Evolutionary conservation across 2,329 filamentous ascomycete species (phyloP), one percentile per base, ranked within the genome.

Genomic region (Colletotrichum plurivorum): DNA sequence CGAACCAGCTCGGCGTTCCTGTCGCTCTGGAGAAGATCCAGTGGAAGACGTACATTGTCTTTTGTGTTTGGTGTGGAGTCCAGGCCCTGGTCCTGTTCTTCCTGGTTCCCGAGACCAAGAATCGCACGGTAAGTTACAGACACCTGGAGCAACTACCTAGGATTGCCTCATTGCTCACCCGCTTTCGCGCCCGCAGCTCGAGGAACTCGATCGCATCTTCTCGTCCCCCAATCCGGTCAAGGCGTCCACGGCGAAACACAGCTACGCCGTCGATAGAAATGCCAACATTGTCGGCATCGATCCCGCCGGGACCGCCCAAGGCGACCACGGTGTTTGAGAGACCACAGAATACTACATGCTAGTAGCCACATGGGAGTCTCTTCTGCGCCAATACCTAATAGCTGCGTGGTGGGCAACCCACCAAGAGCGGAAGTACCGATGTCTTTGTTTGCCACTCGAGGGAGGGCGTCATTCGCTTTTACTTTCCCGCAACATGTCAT

Each of bases 1-100:
- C 86, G 61, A 85, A 82, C 71, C 81, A 84, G 75, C 84, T 83
- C 64, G 83, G 78, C 59, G 82, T 81, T 49, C 84, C 84, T 0
- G 82, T 87, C 2, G 80, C 84, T 2, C 78, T 88, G 46, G 78
- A 83, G 27, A 80, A 83, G 57, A 88, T 89, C 55, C 81, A 79
- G 0, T 89, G 85, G 85, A 82, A 83, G 70, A 86, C 84, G 0
- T 88, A 88, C 73, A 87, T 89, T 61, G 77, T 85, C 36, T 87
- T 88, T 72, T 82, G 78, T 15, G 59, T 80, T 48, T 85, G 83
- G 83, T 81, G 80, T 70, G 76, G 78, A 5, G 73, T 83, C 61
- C 81, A 84, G 72, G 72, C 80, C 4, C 18, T 70, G 12, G 74
- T 83, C 4, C 81, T 87, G 2, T 88, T 83, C 74, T 82, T 87